Evolutionary conservation across 164 flowering plant genomes (phyloP).

Genomic region (Malania oleifera): DNA sequence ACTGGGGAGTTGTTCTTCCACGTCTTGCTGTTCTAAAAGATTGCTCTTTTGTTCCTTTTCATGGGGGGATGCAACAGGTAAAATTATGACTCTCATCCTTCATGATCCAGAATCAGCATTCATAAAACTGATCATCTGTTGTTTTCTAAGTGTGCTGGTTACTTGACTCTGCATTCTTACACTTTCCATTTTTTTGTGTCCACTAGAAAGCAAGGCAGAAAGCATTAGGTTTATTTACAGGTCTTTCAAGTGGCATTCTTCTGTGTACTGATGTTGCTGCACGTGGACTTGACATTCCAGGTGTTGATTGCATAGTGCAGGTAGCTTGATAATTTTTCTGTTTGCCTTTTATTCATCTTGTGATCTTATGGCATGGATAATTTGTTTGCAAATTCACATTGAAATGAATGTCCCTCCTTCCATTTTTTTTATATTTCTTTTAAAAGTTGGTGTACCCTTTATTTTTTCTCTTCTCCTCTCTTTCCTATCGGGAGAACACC

Average conservation of each 20-base stretch:
- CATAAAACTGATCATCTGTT: neutral
- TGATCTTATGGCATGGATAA: neutral
- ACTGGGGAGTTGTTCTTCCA: conserved; percentile 6
- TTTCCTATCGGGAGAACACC: no score
- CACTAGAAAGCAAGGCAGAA: conserved; percentile 1
- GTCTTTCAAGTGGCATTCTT: neutral
- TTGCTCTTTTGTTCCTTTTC: conserved; percentile 1
- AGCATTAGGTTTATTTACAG: neutral
- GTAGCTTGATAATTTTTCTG: neutral
- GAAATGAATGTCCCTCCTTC: neutral
- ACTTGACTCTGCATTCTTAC: neutral
- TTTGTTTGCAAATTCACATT: neutral
- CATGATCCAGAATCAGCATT: neutral
- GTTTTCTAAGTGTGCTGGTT: no score
- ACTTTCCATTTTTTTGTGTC: neutral
- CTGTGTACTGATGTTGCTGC: conserved; percentile 6
- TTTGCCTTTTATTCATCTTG: neutral
- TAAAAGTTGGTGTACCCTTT: no score
- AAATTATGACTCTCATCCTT: neutral
- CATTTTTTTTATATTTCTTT: neutral
- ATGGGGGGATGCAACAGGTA: conserved; percentile 6
- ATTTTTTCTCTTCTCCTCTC: no score
- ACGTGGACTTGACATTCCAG: conserved; percentile 7
- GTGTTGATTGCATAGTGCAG: conserved; percentile 4
- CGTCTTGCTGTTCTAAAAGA: neutral